Percentiles rank a stretch among this genome's conserved stretches.
Evolutionary conservation across 192 early-diverging fungal species (phyloP).

Genomic region (Coemansia sp.): DNA sequence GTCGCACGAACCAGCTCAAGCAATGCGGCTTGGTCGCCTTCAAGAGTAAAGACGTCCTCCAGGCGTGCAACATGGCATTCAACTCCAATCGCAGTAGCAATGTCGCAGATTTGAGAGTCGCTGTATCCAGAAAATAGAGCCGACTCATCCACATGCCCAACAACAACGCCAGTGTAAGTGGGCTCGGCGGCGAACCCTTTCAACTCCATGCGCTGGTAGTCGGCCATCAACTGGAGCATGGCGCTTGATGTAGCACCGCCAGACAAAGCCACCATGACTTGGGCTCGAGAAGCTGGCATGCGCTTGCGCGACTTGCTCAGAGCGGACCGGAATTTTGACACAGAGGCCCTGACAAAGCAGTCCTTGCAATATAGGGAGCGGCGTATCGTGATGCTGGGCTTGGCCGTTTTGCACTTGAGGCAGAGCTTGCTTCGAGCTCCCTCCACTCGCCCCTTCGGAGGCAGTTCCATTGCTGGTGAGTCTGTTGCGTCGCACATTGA

Average conservation of each 20-base stretch:
- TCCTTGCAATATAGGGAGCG: conserved; percentile 78
- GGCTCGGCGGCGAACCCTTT: conserved; percentile 59
- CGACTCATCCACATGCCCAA: conserved; percentile 81
- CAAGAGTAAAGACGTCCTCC: conserved; percentile 62
- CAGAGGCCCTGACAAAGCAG: conserved; percentile 69
- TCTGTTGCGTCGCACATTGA: conserved; percentile 13
- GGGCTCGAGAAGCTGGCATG: conserved; percentile 39
- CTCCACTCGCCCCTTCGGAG: not conserved
- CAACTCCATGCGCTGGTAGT: conserved; percentile 56
- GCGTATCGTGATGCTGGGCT: conserved; percentile 65
- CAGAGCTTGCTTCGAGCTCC: conserved; percentile 37
- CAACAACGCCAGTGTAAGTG: conserved; percentile 59
- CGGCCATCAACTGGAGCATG: conserved; percentile 62
- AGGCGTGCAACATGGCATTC: conserved; percentile 53
- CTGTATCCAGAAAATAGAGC: conserved; percentile 51
- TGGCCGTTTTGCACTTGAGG: conserved; percentile 74
- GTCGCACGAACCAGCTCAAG: conserved; percentile 15
- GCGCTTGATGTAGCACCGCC: conserved; percentile 81
- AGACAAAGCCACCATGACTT: conserved; percentile 78
- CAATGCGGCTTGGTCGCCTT: conserved; percentile 6
- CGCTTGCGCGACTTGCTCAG: conserved; percentile 56
- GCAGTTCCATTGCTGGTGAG: not conserved
- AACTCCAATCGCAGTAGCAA: conserved; percentile 44
- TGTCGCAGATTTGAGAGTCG: conserved; percentile 38
- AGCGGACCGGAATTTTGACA: conserved; percentile 68